These are phyloP conservation scores for Fonsecaea erecta DNA, from an alignment of 2,329 filamentous ascomycete species.

Conservation along the genomic window DNA sequence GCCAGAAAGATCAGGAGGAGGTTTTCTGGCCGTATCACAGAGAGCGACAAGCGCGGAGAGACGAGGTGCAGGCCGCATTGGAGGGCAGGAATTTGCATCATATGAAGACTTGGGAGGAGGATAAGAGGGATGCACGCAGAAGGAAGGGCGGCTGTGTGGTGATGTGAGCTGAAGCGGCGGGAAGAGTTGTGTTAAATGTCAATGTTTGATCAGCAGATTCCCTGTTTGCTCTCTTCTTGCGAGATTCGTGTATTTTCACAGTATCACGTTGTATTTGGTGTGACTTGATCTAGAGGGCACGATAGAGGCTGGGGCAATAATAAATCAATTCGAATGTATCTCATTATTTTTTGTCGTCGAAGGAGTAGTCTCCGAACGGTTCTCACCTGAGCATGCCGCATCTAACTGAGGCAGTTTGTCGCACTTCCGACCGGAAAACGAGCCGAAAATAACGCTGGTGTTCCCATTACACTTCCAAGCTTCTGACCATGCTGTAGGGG, in stretches of 20 bases:
- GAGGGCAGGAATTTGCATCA: neutral
- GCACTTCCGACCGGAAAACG: neutral
- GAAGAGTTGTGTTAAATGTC: neutral
- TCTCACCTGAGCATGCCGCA: neutral
- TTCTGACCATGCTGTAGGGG: slow-evolving; percentile 26
- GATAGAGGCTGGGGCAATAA: neutral
- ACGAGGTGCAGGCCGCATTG: neutral
- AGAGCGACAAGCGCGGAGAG: neutral
- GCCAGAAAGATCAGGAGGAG: neutral
- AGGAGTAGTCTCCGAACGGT: neutral
- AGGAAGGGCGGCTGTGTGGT: slow-evolving; percentile 12
- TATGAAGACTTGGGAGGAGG: neutral
- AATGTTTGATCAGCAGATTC: neutral
- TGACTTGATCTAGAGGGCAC: neutral
- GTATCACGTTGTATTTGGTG: neutral
- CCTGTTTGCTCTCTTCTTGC: neutral
- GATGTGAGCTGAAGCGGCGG: slow-evolving; percentile 4
- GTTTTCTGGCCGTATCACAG: neutral
- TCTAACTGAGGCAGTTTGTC: neutral
- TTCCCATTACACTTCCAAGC: slow-evolving; percentile 8
- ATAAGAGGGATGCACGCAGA: neutral
- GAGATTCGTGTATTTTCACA: neutral
- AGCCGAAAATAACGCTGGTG: neutral
- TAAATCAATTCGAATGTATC: neutral
- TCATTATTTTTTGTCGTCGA: neutral